Base-by-base conservation (phyloP, 2,329 filamentous ascomycete genomes). In the Scedosporium aurantiacum region DNA sequence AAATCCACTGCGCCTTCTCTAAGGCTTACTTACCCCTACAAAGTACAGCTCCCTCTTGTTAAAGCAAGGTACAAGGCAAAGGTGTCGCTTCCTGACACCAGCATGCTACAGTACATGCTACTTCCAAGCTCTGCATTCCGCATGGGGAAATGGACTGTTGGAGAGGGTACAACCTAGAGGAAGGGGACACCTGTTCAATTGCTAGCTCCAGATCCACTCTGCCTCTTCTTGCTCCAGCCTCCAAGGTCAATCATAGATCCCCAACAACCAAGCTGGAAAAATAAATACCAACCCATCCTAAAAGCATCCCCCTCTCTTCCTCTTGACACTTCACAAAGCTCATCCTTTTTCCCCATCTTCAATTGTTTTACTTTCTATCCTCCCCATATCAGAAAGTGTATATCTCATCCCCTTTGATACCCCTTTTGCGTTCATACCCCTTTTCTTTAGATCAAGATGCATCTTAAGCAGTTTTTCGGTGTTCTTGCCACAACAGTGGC, bases 401-500 rank as follows among this genome's bases (percentile, higher is more conserved):
- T 50, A 47, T 58, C 61, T 27, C 55, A 28, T 28, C n/a, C 37
- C 43, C 60, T 62, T 60, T 56, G 54, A 58, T 56, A 60, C 52
- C 28, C 21, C 57, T 57, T 57, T 56, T 37, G 47, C 14, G 7
- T 50, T 61, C 47, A 55, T 58, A 62, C 61, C 56, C 56, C 61
- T 56, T 63, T 58, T 21, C 40, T 32, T 60, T 55, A 8, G 61
- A 60, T 67, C 69, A 75, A 68, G 63, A 82, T 82, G 79, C 76
- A 76, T 65, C 73, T 76, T 68, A 79, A 79, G 72, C 68, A 83
- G 65, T 77, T 79, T 68, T 75, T 78, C 67, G 78, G 80, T 77
- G 76, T 83, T 68, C 71, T 84, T 69, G 78, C 78, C 63, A 80
- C 82, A 64, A 79, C 80, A 66, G 74, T 80, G 66, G 86, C 83